Conservation (phyloP, 495 filamentous ascomycete genomes). For the Pseudevernia furfuracea region DNA sequence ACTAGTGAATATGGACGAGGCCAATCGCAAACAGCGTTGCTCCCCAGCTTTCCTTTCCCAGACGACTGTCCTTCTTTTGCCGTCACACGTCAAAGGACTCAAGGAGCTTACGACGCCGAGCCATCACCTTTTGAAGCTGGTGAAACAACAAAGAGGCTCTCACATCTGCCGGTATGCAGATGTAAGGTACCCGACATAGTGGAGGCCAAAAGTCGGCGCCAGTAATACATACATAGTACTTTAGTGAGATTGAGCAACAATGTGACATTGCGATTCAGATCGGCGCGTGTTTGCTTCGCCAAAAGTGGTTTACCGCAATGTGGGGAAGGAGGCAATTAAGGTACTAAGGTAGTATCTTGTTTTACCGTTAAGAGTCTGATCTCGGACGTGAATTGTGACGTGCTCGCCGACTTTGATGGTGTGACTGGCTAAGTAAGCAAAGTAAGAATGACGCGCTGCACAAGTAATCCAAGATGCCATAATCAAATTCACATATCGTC, state of each 20-base stretch:
- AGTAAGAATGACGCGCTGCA: not conserved
- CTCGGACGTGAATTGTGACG: not conserved
- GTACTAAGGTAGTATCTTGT: too few species aligned
- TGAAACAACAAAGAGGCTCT: not conserved
- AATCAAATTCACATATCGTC: too few species aligned
- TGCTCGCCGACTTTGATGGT: constrained; percentile 1
- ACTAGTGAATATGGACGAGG: not conserved
- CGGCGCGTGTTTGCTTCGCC: not conserved
- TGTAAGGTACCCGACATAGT: too few species aligned
- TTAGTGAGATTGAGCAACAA: too few species aligned
- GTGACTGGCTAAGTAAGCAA: constrained; percentile 1
- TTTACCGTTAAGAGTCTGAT: too few species aligned
- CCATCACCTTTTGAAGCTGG: not conserved
- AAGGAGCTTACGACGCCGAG: not conserved
- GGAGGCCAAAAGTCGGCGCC: not conserved
- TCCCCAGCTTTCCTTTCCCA: not conserved
- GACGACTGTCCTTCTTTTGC: not conserved
- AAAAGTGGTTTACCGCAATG: not conserved
- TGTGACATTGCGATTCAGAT: not conserved
- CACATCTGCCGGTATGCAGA: not conserved
- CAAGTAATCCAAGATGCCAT: not conserved
- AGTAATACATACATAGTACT: too few species aligned
- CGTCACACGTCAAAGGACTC: too few species aligned
- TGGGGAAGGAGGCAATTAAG: not conserved
- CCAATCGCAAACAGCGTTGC: not conserved